Evolutionary conservation across 768 basidiomycete genomes (phyloP).

Genomic region (Psilocybe cubensis): DNA sequence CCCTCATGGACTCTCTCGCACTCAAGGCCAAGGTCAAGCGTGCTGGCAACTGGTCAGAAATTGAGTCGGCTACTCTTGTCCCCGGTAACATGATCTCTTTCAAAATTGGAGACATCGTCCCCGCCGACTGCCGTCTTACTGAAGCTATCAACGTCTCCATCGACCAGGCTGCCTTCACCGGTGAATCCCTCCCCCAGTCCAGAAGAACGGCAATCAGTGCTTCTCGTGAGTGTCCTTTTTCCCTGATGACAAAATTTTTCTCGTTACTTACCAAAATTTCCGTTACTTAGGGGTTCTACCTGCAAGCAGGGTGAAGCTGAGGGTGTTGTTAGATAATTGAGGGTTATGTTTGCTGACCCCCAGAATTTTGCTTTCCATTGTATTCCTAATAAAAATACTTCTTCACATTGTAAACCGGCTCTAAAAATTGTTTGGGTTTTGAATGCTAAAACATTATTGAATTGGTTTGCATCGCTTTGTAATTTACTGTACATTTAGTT

Average conservation of each 20-base stretch:
- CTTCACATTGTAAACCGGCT: too few relatives aligned
- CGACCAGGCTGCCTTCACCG: slow-evolving; percentile 97
- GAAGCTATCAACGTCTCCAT: slow-evolving; percentile 98
- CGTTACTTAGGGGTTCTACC: slow-evolving; percentile 76
- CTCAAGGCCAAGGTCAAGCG: slow-evolving; percentile 96
- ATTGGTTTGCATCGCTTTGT: too few relatives aligned
- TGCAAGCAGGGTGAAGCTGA: slow-evolving; percentile 99
- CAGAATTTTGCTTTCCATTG: too few relatives aligned
- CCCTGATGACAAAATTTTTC: background rate
- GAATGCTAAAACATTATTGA: too few relatives aligned
- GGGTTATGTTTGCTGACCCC: too few relatives aligned
- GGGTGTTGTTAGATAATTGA: slow-evolving; percentile 97
- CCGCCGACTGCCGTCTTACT: slow-evolving; percentile 95
- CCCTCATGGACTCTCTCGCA: slow-evolving; percentile 98
- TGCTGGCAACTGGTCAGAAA: slow-evolving; percentile 82
- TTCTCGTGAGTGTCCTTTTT: slow-evolving; percentile 91
- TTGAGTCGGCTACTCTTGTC: slow-evolving; percentile 88
- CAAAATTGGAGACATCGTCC: slow-evolving; percentile 99
- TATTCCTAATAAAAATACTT: too few relatives aligned
- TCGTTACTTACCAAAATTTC: slow-evolving; percentile 14
- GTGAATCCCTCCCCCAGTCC: slow-evolving; percentile 93
- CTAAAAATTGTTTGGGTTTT: too few relatives aligned
- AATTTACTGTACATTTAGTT: too few relatives aligned
- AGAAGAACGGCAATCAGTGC: slow-evolving; percentile 94
- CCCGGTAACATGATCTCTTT: slow-evolving; percentile 96